These are phyloP conservation scores for Paradendryphiella salina DNA, from an alignment of 2,329 filamentous ascomycete genomes.

Conservation along the genomic window DNA sequence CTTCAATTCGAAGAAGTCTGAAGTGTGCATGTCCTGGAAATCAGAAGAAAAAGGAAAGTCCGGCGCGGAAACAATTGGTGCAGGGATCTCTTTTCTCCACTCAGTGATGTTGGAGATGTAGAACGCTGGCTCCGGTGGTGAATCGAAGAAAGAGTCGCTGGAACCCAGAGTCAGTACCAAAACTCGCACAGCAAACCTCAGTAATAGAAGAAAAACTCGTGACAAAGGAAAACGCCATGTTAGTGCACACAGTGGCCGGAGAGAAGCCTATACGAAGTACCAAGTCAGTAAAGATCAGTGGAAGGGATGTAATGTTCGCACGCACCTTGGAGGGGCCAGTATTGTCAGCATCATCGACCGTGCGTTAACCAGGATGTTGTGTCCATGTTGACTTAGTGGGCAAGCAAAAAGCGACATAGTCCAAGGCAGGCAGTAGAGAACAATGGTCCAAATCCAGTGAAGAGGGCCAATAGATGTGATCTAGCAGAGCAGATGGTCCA, in stretches of 20 bases:
- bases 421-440: not conserved
- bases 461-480: slow-evolving; percentile 3
- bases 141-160: slow-evolving; percentile 48
- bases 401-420: not conserved
- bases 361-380: not conserved
- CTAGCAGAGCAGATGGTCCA: slow-evolving; percentile 20
- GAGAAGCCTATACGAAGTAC: slow-evolving; percentile 9
- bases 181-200: slow-evolving; percentile 25
- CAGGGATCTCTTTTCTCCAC: slow-evolving; percentile 48
- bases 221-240: slow-evolving; percentile 45
- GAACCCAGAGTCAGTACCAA: slow-evolving; percentile 44
- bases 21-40: slow-evolving; percentile 41
- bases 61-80: slow-evolving; percentile 38
- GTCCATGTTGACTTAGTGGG: not conserved
- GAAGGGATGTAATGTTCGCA: slow-evolving; percentile 1
- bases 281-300: slow-evolving; percentile 17
- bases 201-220: slow-evolving; percentile 16
- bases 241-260: slow-evolving; percentile 32
- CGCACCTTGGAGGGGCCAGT: slow-evolving; percentile 23
- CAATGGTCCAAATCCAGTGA: slow-evolving; percentile 6
- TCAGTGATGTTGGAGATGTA: slow-evolving; percentile 47
- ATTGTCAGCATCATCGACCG: not conserved
- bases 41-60: slow-evolving; percentile 44
- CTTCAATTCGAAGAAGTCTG: slow-evolving; percentile 43
- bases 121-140: slow-evolving; percentile 40